Base-by-base conservation (phyloP, 164 flowering plant genomes). In the Saururus chinensis region DNA sequence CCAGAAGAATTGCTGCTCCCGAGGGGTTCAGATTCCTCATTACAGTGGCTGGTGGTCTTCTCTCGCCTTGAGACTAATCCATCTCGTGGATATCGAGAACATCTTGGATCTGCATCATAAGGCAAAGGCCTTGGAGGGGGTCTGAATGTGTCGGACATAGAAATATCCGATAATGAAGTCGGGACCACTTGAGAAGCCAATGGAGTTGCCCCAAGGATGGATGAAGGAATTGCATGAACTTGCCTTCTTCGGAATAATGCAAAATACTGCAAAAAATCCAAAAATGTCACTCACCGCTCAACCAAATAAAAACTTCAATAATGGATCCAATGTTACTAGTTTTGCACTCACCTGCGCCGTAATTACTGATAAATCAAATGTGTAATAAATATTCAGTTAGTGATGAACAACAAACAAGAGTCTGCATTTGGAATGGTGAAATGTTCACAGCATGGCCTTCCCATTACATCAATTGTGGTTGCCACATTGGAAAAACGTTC, bases 91-190 rank as follows among this genome's bases (percentile, higher is more conserved):
- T 73, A 66, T 66, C 83, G 84, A 48, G 77, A 77, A 66, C 76
- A 80, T 69, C 93, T 83, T 25, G 89, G 84, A 66, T 86, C 96
- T 0, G 79, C 85, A 81, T 93, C 97, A 76, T 88, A 91, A 70
- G 98, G 96, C 81, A 91, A 73, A 63, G 98, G 98, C 76, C 88
- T 80, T 63, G 98, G 98, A 71, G 96, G 97, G 61, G 97, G 79
- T 13, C 78, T 87, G 63, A 80, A 93, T 72, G 76, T 83, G 61
- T 81, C 88, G 60, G 87, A 69, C 23, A 89, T 57, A 67, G 88
- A 81, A 75, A 69, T 77, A 52, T 88, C 96, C 40, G 71, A 68
- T 17, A 87, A 81, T 59, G 84, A 59, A 61, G 84, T 16, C 19
- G 37, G 56, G 20, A 56, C 51, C 37, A 40, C 51, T 45, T 64